These are phyloP conservation scores for Fraxinus floribunda DNA, from an alignment of 305 asterid species.

Conservation along the genomic window DNA sequence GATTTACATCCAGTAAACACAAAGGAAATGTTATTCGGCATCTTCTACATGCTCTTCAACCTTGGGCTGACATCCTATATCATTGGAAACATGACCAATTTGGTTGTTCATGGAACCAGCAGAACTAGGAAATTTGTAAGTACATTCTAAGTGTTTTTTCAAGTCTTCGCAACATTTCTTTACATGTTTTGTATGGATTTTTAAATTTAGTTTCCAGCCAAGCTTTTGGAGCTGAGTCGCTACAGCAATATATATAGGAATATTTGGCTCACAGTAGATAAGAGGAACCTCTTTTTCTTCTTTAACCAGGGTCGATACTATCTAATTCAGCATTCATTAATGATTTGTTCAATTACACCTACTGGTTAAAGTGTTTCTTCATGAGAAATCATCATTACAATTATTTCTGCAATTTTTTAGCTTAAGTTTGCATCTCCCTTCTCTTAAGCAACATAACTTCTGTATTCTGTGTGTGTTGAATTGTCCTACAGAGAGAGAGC, in stretches of 20 bases:
- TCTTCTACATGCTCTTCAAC: constrained; percentile 58
- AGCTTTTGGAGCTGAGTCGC: neutral
- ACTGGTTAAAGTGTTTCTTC: neutral
- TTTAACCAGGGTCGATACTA: neutral
- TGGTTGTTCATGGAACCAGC: constrained; percentile 76
- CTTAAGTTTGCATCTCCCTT: neutral
- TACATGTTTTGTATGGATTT: neutral
- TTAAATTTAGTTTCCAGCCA: neutral
- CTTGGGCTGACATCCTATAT: constrained; percentile 66
- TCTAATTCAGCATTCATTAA: neutral
- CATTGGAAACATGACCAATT: constrained; percentile 85
- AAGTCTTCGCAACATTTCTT: neutral
- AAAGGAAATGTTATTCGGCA: constrained; percentile 58
- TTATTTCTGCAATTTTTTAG: neutral
- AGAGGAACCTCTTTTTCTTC: neutral
- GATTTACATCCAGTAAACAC: constrained; percentile 68
- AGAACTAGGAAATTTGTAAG: constrained; percentile 75
- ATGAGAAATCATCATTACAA: neutral
- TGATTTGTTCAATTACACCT: neutral
- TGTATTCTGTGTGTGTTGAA: neutral
- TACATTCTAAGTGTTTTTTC: constrained; percentile 4
- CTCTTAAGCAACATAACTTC: neutral
- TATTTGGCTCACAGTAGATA: no score
- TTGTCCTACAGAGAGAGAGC: constrained; percentile 52
- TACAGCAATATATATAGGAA: no score